Conservation (phyloP, 352 stramenopile genomes). For the Pythium dissimile region DNA sequence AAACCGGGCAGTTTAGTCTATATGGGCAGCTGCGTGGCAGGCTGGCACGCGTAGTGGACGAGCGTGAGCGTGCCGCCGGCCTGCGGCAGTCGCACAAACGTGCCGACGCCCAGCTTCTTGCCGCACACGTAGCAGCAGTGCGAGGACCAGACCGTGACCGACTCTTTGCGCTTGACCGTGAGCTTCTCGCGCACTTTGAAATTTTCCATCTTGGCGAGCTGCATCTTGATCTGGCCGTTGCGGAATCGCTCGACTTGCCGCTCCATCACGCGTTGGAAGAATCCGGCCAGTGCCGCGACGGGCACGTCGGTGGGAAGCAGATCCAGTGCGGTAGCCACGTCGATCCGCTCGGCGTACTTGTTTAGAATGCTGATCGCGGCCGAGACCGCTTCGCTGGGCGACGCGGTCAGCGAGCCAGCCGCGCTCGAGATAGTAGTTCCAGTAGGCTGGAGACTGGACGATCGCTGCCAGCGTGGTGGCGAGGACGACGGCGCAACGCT, state of each 20-base stretch:
- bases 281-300: constrained; percentile 41
- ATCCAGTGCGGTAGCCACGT: constrained; percentile 72
- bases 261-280: constrained; percentile 76
- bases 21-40: constrained; percentile 20
- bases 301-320: constrained; percentile 61
- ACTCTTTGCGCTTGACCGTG: constrained; percentile 59
- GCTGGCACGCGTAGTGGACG: constrained; percentile 78
- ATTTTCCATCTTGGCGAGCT: constrained; percentile 88
- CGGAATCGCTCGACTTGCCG: constrained; percentile 67
- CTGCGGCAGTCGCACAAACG: constrained; percentile 62
- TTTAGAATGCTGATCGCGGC: constrained; percentile 75
- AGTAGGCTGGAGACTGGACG: constrained; percentile 13
- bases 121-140: constrained; percentile 69
- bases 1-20: neutral
- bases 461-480: constrained; percentile 27
- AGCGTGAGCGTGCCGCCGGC: constrained; percentile 29
- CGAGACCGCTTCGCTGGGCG: constrained; percentile 56
- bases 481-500: constrained; percentile 22
- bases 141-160: constrained; percentile 71
- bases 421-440: too few relatives aligned
- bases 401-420: constrained; percentile 6
- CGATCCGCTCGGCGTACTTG: constrained; percentile 80
- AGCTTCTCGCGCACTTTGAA: constrained; percentile 73
- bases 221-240: constrained; percentile 82
- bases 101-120: constrained; percentile 64